A percentile compares a stretch with the other conserved stretches of the same genome.
These are phyloP conservation scores for Thinopyrum elongatum DNA, from an alignment of 176 grass and related monocot genomes.

Conservation along the genomic window DNA sequence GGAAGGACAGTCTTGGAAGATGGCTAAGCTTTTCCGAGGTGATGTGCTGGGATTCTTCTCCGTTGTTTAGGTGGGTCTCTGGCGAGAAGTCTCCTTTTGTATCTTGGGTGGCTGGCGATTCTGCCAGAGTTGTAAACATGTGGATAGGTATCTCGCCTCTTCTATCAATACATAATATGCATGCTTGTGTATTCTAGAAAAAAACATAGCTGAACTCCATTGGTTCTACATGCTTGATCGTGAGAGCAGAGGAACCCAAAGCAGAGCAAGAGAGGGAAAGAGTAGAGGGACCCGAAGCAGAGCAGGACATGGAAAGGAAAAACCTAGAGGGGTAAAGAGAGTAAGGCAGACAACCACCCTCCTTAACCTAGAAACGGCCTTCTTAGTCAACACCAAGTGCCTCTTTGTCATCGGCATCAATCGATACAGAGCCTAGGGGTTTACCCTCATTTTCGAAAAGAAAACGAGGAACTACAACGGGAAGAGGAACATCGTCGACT, in stretches of 20 bases:
- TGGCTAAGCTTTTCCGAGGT: too few relatives aligned
- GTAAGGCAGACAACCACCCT: constrained; percentile 22
- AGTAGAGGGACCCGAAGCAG: not conserved
- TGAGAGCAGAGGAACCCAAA: not conserved
- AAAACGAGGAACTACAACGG: not conserved
- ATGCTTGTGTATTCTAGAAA: too few relatives aligned
- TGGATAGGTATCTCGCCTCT: too few relatives aligned
- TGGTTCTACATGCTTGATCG: not conserved
- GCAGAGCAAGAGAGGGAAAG: not conserved
- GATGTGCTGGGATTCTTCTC: too few relatives aligned
- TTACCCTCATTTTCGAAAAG: too few relatives aligned
- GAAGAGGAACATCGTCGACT: constrained; percentile 25
- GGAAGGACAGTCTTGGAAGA: too few relatives aligned
- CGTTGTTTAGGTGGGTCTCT: too few relatives aligned
- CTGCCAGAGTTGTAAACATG: too few relatives aligned
- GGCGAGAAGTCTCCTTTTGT: too few relatives aligned
- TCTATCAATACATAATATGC: too few relatives aligned
- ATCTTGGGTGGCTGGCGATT: too few relatives aligned
- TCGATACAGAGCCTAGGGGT: constrained; percentile 41
- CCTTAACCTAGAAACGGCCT: constrained; percentile 36
- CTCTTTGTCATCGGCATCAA: constrained; percentile 70
- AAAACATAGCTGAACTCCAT: too few relatives aligned
- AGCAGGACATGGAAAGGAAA: not conserved
- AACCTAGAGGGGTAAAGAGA: constrained; percentile 6
- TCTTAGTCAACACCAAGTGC: constrained; percentile 63